Percentiles rank a stretch among this genome's conserved stretches.
Conservation (phyloP, 306 rosid species). For the Chamaecrista fasciculata region DNA sequence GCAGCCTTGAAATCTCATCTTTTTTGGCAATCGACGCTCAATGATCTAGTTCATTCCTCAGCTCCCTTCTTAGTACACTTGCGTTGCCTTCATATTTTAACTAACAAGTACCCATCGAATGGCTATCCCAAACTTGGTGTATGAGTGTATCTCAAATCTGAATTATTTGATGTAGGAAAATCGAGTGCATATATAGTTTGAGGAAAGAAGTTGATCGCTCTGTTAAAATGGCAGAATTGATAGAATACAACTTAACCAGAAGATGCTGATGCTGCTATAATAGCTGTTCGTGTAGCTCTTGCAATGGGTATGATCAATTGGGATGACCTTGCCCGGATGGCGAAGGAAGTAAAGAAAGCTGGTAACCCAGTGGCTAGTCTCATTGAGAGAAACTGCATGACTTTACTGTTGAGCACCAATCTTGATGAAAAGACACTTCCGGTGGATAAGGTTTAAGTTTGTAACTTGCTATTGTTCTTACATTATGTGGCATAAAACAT, state of each 20-base stretch:
- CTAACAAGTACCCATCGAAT: no score
- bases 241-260: conserved; percentile 92
- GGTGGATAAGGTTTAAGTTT: no score
- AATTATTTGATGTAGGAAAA: conserved; percentile 64
- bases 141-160: conserved; percentile 28
- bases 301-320: conserved; percentile 96
- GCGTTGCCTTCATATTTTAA: no score
- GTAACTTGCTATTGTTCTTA: conserved; percentile 13
- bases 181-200: conserved; percentile 77
- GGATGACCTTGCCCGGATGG: conserved; percentile 98
- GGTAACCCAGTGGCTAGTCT: conserved; percentile 96
- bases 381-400: conserved; percentile 89
- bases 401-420: no score
- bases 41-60: no score
- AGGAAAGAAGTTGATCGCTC: no score
- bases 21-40: no score
- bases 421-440: no score
- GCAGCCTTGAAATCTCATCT: no score
- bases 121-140: no score
- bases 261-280: conserved; percentile 92
- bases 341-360: conserved; percentile 93
- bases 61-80: no score
- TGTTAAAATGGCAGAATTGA: no score
- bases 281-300: conserved; percentile 92
- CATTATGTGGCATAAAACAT: conserved; percentile 19